Conservation (phyloP, 495 filamentous ascomycete species). For the Articulospora tetracladia region DNA sequence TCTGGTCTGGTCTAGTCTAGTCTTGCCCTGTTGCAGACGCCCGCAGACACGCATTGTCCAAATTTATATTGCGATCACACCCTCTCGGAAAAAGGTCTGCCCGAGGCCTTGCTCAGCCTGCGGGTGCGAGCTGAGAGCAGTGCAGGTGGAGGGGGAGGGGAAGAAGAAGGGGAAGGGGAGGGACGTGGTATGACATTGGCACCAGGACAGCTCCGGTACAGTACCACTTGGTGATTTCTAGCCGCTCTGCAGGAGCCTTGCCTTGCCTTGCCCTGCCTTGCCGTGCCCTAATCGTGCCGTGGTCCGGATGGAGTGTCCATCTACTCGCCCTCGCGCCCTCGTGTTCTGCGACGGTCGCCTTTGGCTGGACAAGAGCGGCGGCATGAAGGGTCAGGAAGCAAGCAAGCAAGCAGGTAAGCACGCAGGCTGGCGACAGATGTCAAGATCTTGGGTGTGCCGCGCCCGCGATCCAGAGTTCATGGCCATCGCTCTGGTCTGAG, state of each 20-base stretch:
- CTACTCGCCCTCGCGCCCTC: no score
- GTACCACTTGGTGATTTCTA: slow-evolving; percentile 1
- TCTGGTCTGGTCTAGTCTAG: no score
- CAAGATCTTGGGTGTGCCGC: not conserved
- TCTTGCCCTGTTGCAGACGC: no score
- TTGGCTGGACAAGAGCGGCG: not conserved
- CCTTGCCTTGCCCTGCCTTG: no score
- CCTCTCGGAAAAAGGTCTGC: not conserved
- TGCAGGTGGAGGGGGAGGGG: no score
- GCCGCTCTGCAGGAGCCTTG: not conserved
- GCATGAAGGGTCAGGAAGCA: not conserved
- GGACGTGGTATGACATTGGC: not conserved
- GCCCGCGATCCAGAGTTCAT: not conserved
- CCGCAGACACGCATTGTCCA: no score
- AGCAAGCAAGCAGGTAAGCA: not conserved
- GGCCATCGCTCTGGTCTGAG: no score
- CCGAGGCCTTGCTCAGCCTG: not conserved
- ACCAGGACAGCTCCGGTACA: not conserved
- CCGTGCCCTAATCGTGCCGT: not conserved
- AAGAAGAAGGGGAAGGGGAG: no score
- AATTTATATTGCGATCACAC: not conserved
- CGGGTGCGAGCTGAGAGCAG: not conserved
- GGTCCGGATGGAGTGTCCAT: not conserved
- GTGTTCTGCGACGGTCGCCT: no score
- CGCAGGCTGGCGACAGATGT: not conserved